phyloP scores from a whole-genome alignment of 1,139 yeast species.

The Geotrichum bryndzae region DNA sequence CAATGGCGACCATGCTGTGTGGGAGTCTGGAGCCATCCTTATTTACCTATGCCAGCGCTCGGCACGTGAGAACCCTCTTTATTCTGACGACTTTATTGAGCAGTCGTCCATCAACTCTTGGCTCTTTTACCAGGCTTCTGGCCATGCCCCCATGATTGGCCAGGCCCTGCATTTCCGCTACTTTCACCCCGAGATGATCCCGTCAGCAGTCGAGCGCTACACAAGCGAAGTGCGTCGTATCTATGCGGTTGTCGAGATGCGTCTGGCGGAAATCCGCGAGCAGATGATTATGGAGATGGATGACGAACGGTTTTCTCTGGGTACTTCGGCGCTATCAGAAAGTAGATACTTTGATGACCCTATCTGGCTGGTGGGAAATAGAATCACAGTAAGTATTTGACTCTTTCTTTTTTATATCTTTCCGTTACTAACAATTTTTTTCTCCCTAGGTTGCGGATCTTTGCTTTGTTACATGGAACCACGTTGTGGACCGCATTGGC shows the following conservation, averaged over 20 bases:
- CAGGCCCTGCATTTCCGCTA: slow-evolving; percentile 92
- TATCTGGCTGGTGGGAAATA: slow-evolving; percentile 90
- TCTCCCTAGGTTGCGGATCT: slow-evolving; percentile 63
- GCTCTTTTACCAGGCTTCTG: slow-evolving; percentile 92
- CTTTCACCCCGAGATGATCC: slow-evolving; percentile 81
- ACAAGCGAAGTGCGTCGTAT: slow-evolving; percentile 91
- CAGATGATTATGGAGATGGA: slow-evolving; percentile 86
- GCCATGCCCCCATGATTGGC: slow-evolving; percentile 97
- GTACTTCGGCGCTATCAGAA: slow-evolving; percentile 81
- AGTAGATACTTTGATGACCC: slow-evolving; percentile 87
- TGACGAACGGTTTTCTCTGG: slow-evolving; percentile 80
- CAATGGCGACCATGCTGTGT: slow-evolving; percentile 69
- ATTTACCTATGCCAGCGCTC: slow-evolving; percentile 71
- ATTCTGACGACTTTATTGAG: slow-evolving; percentile 74
- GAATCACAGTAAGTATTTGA: slow-evolving; percentile 46
- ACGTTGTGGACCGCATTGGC: slow-evolving; percentile 88
- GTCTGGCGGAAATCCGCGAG: slow-evolving; percentile 87
- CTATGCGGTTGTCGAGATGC: slow-evolving; percentile 92
- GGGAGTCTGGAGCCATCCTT: slow-evolving; percentile 94
- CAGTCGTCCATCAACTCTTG: slow-evolving; percentile 85
- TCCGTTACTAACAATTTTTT: neutral
- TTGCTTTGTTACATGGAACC: slow-evolving; percentile 94
- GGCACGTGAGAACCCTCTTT: slow-evolving; percentile 56
- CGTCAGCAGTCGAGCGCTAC: slow-evolving; percentile 85
- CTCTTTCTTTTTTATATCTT: neutral